Percentiles rank a stretch among this genome's conserved stretches.
These are phyloP conservation scores for Cystobasidium pallidum DNA, from an alignment of 1,284 basidiomycete species.

Conservation along the genomic window DNA sequence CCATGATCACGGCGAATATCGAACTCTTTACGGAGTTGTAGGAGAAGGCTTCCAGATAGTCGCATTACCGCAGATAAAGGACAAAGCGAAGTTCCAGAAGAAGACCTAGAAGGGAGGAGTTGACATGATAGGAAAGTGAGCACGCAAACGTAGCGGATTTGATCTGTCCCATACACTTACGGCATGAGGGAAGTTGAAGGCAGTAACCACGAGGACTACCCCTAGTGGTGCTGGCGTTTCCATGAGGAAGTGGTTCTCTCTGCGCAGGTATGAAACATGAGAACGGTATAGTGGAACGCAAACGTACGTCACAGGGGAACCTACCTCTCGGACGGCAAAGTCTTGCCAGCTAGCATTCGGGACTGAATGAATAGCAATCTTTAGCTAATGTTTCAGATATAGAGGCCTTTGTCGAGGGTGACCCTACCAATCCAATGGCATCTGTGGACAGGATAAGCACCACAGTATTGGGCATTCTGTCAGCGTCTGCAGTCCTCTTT, in stretches of 20 bases:
- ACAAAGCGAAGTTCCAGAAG: slow-evolving; percentile 82
- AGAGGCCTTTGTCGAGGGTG: too few species aligned
- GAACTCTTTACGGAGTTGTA: slow-evolving; percentile 72
- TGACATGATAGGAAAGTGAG: not conserved
- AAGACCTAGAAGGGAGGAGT: slow-evolving; percentile 42
- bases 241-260: slow-evolving; percentile 84
- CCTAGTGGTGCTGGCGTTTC: slow-evolving; percentile 89
- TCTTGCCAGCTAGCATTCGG: slow-evolving; percentile 49
- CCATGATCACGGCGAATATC: not conserved
- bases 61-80: slow-evolving; percentile 85
- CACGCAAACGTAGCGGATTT: too few species aligned
- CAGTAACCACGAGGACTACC: slow-evolving; percentile 82
- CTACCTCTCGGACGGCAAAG: slow-evolving; percentile 52
- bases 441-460: slow-evolving; percentile 1
- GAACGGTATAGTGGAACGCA: slow-evolving; percentile 45
- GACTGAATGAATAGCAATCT: not conserved
- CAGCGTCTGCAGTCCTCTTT: too few species aligned
- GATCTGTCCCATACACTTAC: slow-evolving; percentile 66
- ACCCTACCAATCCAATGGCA: slow-evolving; percentile 35
- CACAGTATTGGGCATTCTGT: too few species aligned
- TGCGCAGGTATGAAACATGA: slow-evolving; percentile 60
- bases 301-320: slow-evolving; percentile 12
- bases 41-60: slow-evolving; percentile 95
- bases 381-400: not conserved
- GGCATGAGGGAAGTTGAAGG: slow-evolving; percentile 93